Evolutionary conservation across 169 alveolate species (phyloP).

Genomic region (Plasmodium yoelii): DNA sequence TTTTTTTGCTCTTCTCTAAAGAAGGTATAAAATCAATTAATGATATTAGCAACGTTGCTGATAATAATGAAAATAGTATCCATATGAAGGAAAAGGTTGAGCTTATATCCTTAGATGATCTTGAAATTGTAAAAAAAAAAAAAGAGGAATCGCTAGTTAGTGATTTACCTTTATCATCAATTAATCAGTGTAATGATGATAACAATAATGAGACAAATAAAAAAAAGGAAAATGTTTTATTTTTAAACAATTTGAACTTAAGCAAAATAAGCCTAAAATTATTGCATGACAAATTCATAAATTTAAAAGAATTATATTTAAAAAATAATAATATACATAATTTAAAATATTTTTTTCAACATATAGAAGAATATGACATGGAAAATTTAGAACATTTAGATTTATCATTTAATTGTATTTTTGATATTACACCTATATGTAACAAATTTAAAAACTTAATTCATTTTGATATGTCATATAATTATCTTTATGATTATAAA

Average conservation of each 20-base stretch:
- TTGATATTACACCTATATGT: conserved; percentile 29
- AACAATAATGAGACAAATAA: too few relatives aligned
- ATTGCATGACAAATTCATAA: background rate
- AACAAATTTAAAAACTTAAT: conserved; percentile 34
- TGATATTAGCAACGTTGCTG: background rate
- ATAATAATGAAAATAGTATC: background rate
- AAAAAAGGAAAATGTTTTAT: background rate
- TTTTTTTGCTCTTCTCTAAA: conserved; percentile 2
- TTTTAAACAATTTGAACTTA: conserved; percentile 20
- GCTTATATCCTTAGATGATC: conserved; percentile 6
- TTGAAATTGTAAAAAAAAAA: conserved; percentile 12
- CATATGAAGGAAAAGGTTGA: conserved; percentile 2
- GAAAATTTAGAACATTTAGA: conserved; percentile 29
- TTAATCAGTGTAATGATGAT: background rate
- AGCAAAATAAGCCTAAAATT: conserved; percentile 15
- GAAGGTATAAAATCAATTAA: background rate
- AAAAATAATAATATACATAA: conserved; percentile 60
- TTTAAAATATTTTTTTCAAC: conserved; percentile 33
- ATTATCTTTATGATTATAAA: conserved; percentile 39
- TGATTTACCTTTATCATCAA: background rate
- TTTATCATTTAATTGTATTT: conserved; percentile 53
- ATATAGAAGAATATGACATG: conserved; percentile 14
- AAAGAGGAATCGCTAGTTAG: background rate
- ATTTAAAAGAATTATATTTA: conserved; percentile 41
- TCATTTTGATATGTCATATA: conserved; percentile 37